Evolutionary conservation across 2,329 filamentous ascomycete species (phyloP), one percentile per base, ranked within the genome.

Genomic region (Aspergillus ibericus): DNA sequence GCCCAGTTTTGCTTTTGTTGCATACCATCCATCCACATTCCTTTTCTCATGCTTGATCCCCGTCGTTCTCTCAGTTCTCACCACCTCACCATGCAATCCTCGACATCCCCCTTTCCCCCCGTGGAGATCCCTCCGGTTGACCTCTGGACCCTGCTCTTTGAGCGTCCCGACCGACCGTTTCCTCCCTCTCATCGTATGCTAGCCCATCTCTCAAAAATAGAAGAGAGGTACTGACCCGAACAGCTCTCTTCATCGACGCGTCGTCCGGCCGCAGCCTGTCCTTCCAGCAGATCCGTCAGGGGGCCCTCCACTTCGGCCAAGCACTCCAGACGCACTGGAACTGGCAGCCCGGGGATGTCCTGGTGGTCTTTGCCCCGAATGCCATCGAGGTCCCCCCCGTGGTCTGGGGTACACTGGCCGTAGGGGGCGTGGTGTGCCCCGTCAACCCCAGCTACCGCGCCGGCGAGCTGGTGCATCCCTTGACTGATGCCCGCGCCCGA

Each of bases 371-470:
- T n/a, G 46, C 64, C 1, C 56, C 64, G 1, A 68, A 66, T 48
- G 56, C 52, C 7, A 59, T 63, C 16, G 61, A 66, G 13, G 16
- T 63, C 5, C 56, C 58, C 6, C 32, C 56, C 2, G 36, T 63
- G 20, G 60, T 61, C 13, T 69, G 61, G 49, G 68, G 67, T 3
- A 56, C 52, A 0, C 63, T 70, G 12, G 67, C 65, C 57, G 55
- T 64, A 1, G 70, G 70, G 12, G 70, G 69, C 3, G 63, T 70
- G 2, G 66, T 67, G 6, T 68, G 64, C 42, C 68, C 69, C 0
- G 59, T 70, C 25, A 71, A 71, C 38, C 63, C 69, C 27, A 64
- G 60, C 2, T 70, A 67, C 40, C 60, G 60, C 25, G 60, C 60
- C 13, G 51, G 61, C 8, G 68, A 72, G 47, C 61, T 72, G 9